phyloP scores from a whole-genome alignment of 1,139 yeast genomes.

The Saccharomyces hybrid region DNA sequence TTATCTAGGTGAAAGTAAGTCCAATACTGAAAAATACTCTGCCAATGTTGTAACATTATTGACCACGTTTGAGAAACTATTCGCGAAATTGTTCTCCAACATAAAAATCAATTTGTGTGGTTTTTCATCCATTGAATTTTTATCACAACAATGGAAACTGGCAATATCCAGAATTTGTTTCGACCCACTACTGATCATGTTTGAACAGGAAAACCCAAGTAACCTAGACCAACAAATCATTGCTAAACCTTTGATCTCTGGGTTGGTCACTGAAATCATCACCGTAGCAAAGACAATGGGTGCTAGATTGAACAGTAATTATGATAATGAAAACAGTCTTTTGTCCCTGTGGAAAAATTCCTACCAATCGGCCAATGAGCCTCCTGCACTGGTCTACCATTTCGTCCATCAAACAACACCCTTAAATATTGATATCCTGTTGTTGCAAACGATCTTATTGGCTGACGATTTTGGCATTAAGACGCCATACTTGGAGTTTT shows the following conservation, averaged over 20 bases:
- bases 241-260: slow-evolving; percentile 78
- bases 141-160: slow-evolving; percentile 75
- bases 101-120: slow-evolving; percentile 33
- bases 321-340: slow-evolving; percentile 47
- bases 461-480: slow-evolving; percentile 81
- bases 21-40: slow-evolving; percentile 19
- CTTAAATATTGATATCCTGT: slow-evolving; percentile 61
- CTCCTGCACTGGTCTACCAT: slow-evolving; percentile 26
- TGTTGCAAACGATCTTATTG: slow-evolving; percentile 76
- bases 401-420: slow-evolving; percentile 23
- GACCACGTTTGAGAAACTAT: slow-evolving; percentile 26
- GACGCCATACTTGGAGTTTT: slow-evolving; percentile 83
- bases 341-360: slow-evolving; percentile 46
- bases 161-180: slow-evolving; percentile 74
- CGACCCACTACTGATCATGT: slow-evolving; percentile 64
- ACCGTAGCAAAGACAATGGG: slow-evolving; percentile 75
- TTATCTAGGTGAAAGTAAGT: slow-evolving; percentile 20
- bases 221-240: slow-evolving; percentile 57
- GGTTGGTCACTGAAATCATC: slow-evolving; percentile 65
- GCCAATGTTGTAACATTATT: slow-evolving; percentile 18
- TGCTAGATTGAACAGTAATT: slow-evolving; percentile 36
- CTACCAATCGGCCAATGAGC: slow-evolving; percentile 24
- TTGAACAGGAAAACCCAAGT: slow-evolving; percentile 61
- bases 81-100: slow-evolving; percentile 29
- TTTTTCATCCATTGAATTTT: slow-evolving; percentile 48